Conservation (phyloP, 371 early-diverging fungal species). For the Apophysomyces variabilis region DNA sequence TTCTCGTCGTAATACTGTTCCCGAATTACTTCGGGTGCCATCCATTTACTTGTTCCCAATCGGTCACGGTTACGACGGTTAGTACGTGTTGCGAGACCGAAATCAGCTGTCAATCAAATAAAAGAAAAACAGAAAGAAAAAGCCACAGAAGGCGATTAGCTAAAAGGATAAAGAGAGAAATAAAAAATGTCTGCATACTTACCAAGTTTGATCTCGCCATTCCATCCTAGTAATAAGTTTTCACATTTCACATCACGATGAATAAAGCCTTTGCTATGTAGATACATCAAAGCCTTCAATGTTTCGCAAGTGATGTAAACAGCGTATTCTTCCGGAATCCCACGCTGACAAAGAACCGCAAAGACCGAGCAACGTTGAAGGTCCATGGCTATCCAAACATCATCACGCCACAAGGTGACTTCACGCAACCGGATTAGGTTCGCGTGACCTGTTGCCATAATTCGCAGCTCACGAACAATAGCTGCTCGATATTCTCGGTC, state of each 20-base stretch:
- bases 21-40: slow-evolving; percentile 95
- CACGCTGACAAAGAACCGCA: slow-evolving; percentile 51
- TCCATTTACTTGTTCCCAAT: slow-evolving; percentile 98
- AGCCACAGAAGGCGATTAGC: background rate
- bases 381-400: slow-evolving; percentile 57
- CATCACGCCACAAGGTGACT: slow-evolving; percentile 44
- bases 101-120: slow-evolving; percentile 29
- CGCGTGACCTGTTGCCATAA: slow-evolving; percentile 48
- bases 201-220: slow-evolving; percentile 95
- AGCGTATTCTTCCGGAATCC: slow-evolving; percentile 49
- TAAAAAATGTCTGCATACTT: slow-evolving; percentile 63
- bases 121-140: background rate
- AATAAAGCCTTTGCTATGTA: slow-evolving; percentile 94
- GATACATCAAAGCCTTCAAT: slow-evolving; percentile 80
- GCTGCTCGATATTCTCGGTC: slow-evolving; percentile 52
- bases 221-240: slow-evolving; percentile 91
- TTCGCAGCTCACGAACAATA: slow-evolving; percentile 46
- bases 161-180: no score
- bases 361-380: slow-evolving; percentile 55
- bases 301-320: slow-evolving; percentile 45
- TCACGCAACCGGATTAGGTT: slow-evolving; percentile 49
- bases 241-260: slow-evolving; percentile 98
- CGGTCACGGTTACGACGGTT: slow-evolving; percentile 65
- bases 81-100: slow-evolving; percentile 44
- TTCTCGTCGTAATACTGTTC: slow-evolving; percentile 82